These are phyloP conservation scores for Verticillium dahliae DNA, from an alignment of 2,329 filamentous ascomycete species.

Conservation along the genomic window DNA sequence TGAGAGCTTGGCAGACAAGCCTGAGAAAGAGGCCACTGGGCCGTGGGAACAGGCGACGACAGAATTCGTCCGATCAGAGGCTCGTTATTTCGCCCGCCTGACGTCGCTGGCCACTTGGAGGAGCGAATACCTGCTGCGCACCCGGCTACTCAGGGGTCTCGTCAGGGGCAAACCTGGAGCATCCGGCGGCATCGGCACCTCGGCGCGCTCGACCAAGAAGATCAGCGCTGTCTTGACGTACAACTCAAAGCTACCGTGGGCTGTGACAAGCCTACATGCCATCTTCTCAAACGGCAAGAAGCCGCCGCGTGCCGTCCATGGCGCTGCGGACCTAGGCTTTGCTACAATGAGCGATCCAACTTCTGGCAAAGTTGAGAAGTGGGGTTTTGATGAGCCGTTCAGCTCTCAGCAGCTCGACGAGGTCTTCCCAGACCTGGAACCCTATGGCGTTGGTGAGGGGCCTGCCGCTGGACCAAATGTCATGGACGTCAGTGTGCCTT, in stretches of 20 bases:
- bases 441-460: constrained; percentile 73
- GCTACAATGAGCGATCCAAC: constrained; percentile 78
- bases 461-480: constrained; percentile 75
- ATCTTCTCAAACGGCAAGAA: constrained; percentile 68
- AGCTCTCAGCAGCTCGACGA: constrained; percentile 74
- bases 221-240: constrained; percentile 75
- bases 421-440: constrained; percentile 62
- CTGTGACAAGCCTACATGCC: constrained; percentile 74
- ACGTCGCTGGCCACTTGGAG: constrained; percentile 86
- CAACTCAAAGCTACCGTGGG: constrained; percentile 73
- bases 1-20: constrained; percentile 41
- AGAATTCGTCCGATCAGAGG: constrained; percentile 60
- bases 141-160: constrained; percentile 74
- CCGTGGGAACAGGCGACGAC: constrained; percentile 37
- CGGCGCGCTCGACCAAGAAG: constrained; percentile 51
- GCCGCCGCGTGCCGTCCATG: constrained; percentile 74
- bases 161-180: constrained; percentile 72
- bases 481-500: constrained; percentile 84
- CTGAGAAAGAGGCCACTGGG: constrained; percentile 25
- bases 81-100: constrained; percentile 74
- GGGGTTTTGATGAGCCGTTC: constrained; percentile 73
- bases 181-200: constrained; percentile 43
- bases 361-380: constrained; percentile 68
- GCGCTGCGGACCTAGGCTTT: constrained; percentile 68
- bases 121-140: constrained; percentile 89